Conservation (phyloP, 768 basidiomycete species). For the Termitomyces sp. region DNA sequence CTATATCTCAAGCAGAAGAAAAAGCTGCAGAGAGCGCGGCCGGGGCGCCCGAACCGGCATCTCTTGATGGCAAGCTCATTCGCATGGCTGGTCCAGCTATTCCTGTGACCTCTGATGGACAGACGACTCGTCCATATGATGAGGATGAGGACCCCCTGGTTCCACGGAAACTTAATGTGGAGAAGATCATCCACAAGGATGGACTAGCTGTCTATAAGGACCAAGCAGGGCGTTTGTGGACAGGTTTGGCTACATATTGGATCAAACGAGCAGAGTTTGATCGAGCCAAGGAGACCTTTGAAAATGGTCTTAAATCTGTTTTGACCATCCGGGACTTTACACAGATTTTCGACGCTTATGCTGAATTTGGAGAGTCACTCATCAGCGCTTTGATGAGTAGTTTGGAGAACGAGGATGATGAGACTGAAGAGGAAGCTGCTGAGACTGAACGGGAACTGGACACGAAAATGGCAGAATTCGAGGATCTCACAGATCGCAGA, state of each 20-base stretch:
- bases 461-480: conserved; percentile 84
- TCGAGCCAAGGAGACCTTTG: conserved; percentile 82
- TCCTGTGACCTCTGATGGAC: conserved; percentile 33
- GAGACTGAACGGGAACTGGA: conserved; percentile 85
- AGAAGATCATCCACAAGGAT: conserved; percentile 77
- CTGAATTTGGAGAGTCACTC: conserved; percentile 88
- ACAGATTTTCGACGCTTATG: conserved; percentile 95
- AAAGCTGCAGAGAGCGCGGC: conserved; percentile 24
- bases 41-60: conserved; percentile 30
- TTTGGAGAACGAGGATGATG: conserved; percentile 76
- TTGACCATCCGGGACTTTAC: conserved; percentile 96
- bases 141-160: conserved; percentile 81
- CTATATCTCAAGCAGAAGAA: conserved; percentile 37
- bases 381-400: conserved; percentile 87
- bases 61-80: conserved; percentile 39
- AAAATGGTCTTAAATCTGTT: conserved; percentile 76
- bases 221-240: conserved; percentile 95
- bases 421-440: conserved; percentile 52
- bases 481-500: conserved; percentile 88
- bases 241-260: conserved; percentile 96
- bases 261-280: conserved; percentile 96
- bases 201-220: conserved; percentile 90
- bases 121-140: conserved; percentile 50
- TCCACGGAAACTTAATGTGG: conserved; percentile 73
- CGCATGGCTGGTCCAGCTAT: neutral